Evolutionary conservation across 208 protist species (phyloP).

Genomic region (Herpetomonas muscarum): DNA sequence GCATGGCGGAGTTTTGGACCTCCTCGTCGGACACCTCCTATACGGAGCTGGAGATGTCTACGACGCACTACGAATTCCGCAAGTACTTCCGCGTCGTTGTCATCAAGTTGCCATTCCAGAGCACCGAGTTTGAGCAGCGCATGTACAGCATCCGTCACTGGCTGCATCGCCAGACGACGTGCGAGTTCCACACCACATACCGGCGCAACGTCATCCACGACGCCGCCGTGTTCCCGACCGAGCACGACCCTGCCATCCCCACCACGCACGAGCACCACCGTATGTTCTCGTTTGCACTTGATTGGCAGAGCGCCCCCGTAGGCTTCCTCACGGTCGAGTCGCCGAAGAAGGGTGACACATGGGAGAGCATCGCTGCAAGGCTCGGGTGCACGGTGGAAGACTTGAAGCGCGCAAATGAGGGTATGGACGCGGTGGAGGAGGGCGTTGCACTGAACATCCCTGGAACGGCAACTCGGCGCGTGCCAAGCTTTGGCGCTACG

Average conservation of each 20-base stretch:
- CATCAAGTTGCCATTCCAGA: slow-evolving; percentile 85
- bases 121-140: slow-evolving; percentile 87
- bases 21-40: slow-evolving; percentile 83
- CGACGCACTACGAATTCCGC: slow-evolving; percentile 86
- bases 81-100: slow-evolving; percentile 86
- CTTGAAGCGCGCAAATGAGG: slow-evolving; percentile 43
- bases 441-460: slow-evolving; percentile 55
- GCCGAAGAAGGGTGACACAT: slow-evolving; percentile 54
- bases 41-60: slow-evolving; percentile 85
- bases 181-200: slow-evolving; percentile 86
- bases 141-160: slow-evolving; percentile 87
- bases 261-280: slow-evolving; percentile 84
- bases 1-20: slow-evolving; percentile 87
- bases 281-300: slow-evolving; percentile 87
- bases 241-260: slow-evolving; percentile 55
- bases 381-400: slow-evolving; percentile 52
- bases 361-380: slow-evolving; percentile 45
- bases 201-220: slow-evolving; percentile 83
- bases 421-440: slow-evolving; percentile 22
- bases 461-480: slow-evolving; percentile 30
- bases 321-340: slow-evolving; percentile 47
- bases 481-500: slow-evolving; percentile 44
- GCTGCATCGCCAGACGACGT: slow-evolving; percentile 82
- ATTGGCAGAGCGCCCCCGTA: slow-evolving; percentile 80
- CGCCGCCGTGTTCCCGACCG: slow-evolving; percentile 66